Conservation (phyloP, 495 filamentous ascomycete species). For the Bombardia bombarda region DNA sequence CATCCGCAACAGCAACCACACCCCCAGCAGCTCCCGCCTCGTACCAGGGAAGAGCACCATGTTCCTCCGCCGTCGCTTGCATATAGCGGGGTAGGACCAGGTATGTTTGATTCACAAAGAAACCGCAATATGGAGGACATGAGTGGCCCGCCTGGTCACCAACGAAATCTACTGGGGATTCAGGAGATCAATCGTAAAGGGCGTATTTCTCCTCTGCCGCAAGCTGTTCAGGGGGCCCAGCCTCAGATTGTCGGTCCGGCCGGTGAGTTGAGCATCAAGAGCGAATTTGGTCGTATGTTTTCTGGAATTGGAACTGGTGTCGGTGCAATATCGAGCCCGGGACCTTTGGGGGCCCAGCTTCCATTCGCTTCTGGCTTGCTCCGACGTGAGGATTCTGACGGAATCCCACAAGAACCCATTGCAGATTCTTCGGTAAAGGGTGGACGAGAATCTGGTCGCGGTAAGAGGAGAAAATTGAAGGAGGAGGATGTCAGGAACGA, state of each 20-base stretch:
- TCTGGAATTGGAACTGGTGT: constrained; percentile 84
- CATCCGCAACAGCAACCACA: constrained; percentile 20
- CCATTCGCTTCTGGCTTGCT: constrained; percentile 32
- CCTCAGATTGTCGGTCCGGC: constrained; percentile 64
- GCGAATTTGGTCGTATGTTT: constrained; percentile 86
- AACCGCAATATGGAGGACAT: constrained; percentile 52
- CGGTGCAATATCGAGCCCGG: constrained; percentile 49
- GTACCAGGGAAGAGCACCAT: constrained; percentile 26
- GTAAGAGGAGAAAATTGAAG: constrained; percentile 52
- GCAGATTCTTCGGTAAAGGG: constrained; percentile 22
- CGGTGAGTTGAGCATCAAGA: constrained; percentile 80
- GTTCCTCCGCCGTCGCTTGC: constrained; percentile 38
- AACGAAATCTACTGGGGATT: constrained; percentile 46
- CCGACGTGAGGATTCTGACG: constrained; percentile 40
- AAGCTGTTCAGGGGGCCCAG: constrained; percentile 88
- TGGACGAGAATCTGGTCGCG: constrained; percentile 28
- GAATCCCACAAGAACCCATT: constrained; percentile 24
- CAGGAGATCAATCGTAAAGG: constrained; percentile 59
- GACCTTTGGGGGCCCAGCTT: constrained; percentile 38
- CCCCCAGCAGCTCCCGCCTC: constrained; percentile 15
- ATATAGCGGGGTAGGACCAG: constrained; percentile 27
- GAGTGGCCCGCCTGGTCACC: constrained; percentile 35
- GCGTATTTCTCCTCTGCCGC: constrained; percentile 70
- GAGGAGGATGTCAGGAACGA: constrained; percentile 50
- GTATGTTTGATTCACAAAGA: constrained; percentile 29